Evolutionary conservation across 148 eudicot genomes (phyloP).

Genomic region (Gaultheria prostrata): DNA sequence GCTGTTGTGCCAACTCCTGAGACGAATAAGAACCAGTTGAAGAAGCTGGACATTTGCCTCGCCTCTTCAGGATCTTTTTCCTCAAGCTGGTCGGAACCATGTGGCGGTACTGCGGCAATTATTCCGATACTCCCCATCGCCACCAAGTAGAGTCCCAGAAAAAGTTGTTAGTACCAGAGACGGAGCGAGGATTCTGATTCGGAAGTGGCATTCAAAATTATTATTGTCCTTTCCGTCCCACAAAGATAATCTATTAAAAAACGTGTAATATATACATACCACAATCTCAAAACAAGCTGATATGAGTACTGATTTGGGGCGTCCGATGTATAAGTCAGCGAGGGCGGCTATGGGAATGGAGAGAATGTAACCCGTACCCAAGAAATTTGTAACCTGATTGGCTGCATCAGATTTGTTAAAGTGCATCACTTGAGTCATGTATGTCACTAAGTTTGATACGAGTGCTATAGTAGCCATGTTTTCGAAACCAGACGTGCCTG

Average conservation of each 20-base stretch:
- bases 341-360: slow-evolving; percentile 34
- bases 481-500: slow-evolving; percentile 36
- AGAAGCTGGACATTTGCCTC: slow-evolving; percentile 33
- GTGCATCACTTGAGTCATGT: slow-evolving; percentile 42
- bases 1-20: slow-evolving; percentile 25
- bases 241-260: too few species aligned
- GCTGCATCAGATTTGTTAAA: slow-evolving; percentile 39
- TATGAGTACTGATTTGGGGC: slow-evolving; percentile 30
- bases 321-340: slow-evolving; percentile 38
- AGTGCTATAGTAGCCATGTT: slow-evolving; percentile 38
- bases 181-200: too few species aligned
- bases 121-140: slow-evolving; percentile 36
- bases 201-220: too few species aligned
- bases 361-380: slow-evolving; percentile 44
- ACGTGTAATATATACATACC: slow-evolving; percentile 18
- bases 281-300: slow-evolving; percentile 32
- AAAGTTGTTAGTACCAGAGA: too few species aligned
- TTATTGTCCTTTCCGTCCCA: too few species aligned
- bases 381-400: slow-evolving; percentile 34
- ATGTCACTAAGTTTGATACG: slow-evolving; percentile 37
- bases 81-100: slow-evolving; percentile 50
- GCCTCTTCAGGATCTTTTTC: slow-evolving; percentile 40
- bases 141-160: slow-evolving; percentile 26
- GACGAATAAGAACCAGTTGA: slow-evolving; percentile 41
- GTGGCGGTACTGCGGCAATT: slow-evolving; percentile 41